A percentile compares a stretch with the other conserved stretches of the same genome.
Evolutionary conservation across 2,329 filamentous ascomycete species (phyloP).

Genomic region (Colletotrichum euphorbiae): DNA sequence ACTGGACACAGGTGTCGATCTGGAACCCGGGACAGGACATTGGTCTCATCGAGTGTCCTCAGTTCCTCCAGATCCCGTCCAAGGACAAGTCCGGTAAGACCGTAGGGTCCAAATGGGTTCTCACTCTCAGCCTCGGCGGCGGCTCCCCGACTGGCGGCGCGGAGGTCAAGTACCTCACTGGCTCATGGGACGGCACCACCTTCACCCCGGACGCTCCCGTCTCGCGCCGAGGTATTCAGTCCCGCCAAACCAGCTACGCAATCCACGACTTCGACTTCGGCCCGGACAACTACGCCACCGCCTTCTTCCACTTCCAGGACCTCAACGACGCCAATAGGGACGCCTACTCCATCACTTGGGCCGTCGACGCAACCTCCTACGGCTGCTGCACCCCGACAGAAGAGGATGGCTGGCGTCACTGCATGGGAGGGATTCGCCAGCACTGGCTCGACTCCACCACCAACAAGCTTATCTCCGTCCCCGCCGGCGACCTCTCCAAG

Average conservation of each 20-base stretch:
- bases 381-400: constrained; percentile 47
- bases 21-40: constrained; percentile 51
- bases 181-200: constrained; percentile 37
- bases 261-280: constrained; percentile 50
- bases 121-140: constrained; percentile 36
- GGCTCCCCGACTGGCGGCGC: constrained; percentile 34
- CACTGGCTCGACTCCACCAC: constrained; percentile 40
- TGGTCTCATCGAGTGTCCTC: constrained; percentile 50
- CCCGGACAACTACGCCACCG: constrained; percentile 52
- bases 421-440: constrained; percentile 37
- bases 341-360: constrained; percentile 51
- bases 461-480: constrained; percentile 33
- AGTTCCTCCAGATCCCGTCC: constrained; percentile 53
- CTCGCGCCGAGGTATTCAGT: neutral
- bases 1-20: constrained; percentile 58
- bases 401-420: constrained; percentile 47
- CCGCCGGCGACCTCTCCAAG: constrained; percentile 34
- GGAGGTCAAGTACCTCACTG: constrained; percentile 38
- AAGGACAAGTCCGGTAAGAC: constrained; percentile 61
- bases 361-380: constrained; percentile 51
- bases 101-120: constrained; percentile 36
- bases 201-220: constrained; percentile 34
- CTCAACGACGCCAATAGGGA: constrained; percentile 33
- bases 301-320: constrained; percentile 46
- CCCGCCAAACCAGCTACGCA: constrained; percentile 32